These are phyloP conservation scores for Leccinum arenicola DNA, from an alignment of 768 basidiomycete genomes.

Conservation along the genomic window DNA sequence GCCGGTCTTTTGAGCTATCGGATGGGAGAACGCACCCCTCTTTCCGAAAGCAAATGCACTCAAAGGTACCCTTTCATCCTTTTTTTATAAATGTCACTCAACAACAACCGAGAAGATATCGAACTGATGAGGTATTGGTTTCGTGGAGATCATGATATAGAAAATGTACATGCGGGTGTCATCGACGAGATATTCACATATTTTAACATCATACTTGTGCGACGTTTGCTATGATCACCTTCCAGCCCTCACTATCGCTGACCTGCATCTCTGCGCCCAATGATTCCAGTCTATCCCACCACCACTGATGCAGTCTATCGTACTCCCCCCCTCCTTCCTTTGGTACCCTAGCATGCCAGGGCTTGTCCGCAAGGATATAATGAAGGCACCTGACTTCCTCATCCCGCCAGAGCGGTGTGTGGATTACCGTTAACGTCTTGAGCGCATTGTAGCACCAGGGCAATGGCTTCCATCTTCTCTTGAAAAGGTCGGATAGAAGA, in stretches of 20 bases:
- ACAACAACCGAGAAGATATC: constrained; percentile 55
- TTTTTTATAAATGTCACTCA: constrained; percentile 7
- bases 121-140: constrained; percentile 92
- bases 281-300: constrained; percentile 68
- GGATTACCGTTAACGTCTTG: constrained; percentile 76
- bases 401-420: constrained; percentile 79
- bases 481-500: constrained; percentile 76
- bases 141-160: constrained; percentile 62
- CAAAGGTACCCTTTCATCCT: constrained; percentile 57
- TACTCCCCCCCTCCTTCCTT: constrained; percentile 44
- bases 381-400: constrained; percentile 84
- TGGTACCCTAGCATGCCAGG: constrained; percentile 63
- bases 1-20: constrained; percentile 89
- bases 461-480: constrained; percentile 73
- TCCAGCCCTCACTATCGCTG: constrained; percentile 46
- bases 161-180: not conserved
- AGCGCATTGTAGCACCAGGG: constrained; percentile 92
- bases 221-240: constrained; percentile 51
- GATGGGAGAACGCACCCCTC: constrained; percentile 81
- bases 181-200: not conserved
- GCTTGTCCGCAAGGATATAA: constrained; percentile 84
- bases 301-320: constrained; percentile 63
- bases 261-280: constrained; percentile 41
- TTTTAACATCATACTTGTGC: constrained; percentile 19
- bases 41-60: constrained; percentile 83